Conservation (phyloP, 2,329 filamentous ascomycete genomes). For the Colletotrichum liriopes region DNA sequence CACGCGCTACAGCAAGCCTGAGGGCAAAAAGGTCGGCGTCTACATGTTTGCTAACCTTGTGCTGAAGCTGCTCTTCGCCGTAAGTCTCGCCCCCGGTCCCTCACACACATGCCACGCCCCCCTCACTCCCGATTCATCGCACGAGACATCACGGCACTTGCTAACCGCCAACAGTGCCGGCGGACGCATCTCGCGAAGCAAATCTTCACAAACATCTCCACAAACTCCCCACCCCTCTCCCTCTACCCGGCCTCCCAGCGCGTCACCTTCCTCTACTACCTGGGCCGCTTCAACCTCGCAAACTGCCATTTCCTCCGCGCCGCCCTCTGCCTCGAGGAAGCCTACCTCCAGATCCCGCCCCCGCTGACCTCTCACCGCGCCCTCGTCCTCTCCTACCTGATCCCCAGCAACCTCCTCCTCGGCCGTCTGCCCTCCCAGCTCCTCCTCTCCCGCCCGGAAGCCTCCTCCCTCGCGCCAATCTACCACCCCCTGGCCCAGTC, state of each 20-base stretch:
- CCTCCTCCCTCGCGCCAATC: constrained; percentile 71
- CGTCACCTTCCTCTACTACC: constrained; percentile 94
- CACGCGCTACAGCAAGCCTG: constrained; percentile 76
- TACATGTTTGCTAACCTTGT: constrained; percentile 95
- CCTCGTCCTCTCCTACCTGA: constrained; percentile 86
- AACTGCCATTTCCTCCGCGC: constrained; percentile 88
- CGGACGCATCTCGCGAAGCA: constrained; percentile 89
- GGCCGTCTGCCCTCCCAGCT: constrained; percentile 82
- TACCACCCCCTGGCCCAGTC: constrained; percentile 83
- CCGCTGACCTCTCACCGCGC: constrained; percentile 80
- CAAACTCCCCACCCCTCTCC: constrained; percentile 84
- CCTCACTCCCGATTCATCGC: too few species aligned
- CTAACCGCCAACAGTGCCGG: constrained; percentile 69
- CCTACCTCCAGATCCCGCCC: constrained; percentile 79
- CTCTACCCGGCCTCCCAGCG: constrained; percentile 89
- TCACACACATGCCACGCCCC: background rate
- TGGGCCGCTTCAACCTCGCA: constrained; percentile 90
- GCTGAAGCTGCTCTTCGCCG: constrained; percentile 88
- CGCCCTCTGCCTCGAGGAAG: constrained; percentile 80
- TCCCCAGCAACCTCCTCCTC: constrained; percentile 86
- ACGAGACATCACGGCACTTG: constrained; percentile 10
- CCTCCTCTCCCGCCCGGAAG: constrained; percentile 81
- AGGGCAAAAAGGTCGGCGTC: constrained; percentile 89
- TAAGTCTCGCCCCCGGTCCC: constrained; percentile 55
- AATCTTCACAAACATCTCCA: constrained; percentile 90